Evolutionary conservation across 495 filamentous ascomycete genomes (phyloP), one percentile per base, ranked within the genome.

Genomic region (Daldinia loculata): DNA sequence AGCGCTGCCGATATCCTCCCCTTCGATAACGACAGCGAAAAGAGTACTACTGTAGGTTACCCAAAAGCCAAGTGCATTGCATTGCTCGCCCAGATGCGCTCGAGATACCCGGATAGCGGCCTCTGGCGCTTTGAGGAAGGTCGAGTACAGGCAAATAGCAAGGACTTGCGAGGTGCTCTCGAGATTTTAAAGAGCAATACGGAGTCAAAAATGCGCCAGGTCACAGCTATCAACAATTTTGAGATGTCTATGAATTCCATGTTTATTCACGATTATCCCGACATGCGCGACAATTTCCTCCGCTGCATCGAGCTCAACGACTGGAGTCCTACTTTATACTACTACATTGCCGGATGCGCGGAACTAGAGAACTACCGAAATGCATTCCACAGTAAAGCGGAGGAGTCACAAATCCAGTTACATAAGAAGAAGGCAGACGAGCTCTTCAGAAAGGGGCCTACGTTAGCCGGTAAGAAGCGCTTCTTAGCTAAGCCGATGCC

Each of bases 91-190:
- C 83, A 88, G 43, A 93, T 98, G 90, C 87, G 93, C 58, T 74
- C 77, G 27, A 87, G 90, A 5, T 97, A 96, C 77, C 92, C 94
- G 0, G 89, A 93, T 52, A 92, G 90, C 68, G 88, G 89, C 26
- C 86, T 98, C 7, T 99, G 96, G 95, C 84, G 90, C 39, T 82
- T 98, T 9, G 95, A 98, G 80, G 93, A 97, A 82, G 93, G 93
- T 4, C 85, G 95, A 17, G 90, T 95, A 86, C 81, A 89, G 19
- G 88, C 89, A 29, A 87, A 88, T 48, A 88, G 91, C 63, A 86
- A 86, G 14, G 81, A 89, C 50, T 81, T 98, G 1, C 85, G 88
- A n/a, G 82, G 85, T 11, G 90, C 94, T 8, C 80, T 97, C 65
- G 81, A 85, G 2, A 80, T 93, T 19, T 82, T 97, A 27, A 79